phyloP scores from a whole-genome alignment of 129 eudicot species.

The Flaveria ramosissima region DNA sequence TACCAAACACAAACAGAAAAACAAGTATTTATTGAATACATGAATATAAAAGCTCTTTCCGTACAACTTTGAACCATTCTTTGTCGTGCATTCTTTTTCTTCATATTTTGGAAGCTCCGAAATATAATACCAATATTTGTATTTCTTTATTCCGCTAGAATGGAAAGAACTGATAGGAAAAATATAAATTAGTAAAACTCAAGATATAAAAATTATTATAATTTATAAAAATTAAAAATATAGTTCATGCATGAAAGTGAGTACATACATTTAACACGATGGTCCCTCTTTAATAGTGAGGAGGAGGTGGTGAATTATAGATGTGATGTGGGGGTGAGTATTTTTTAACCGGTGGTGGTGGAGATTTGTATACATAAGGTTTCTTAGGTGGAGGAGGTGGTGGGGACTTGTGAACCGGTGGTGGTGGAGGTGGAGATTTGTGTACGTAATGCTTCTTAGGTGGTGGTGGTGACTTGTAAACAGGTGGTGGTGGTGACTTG shows the following conservation, averaged over 20 bases:
- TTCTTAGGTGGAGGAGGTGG: conserved; percentile 6
- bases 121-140: conserved; percentile 1
- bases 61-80: neutral
- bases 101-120: neutral
- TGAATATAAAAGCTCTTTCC: conserved; percentile 7
- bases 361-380: conserved; percentile 13
- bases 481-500: conserved; percentile 36
- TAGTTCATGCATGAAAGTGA: conserved; percentile 13
- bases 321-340: conserved; percentile 45
- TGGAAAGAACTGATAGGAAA: neutral
- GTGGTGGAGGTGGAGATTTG: conserved; percentile 44
- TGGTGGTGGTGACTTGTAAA: conserved; percentile 35
- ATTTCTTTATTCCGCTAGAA: conserved; percentile 2
- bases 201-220: neutral
- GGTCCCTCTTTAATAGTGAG: conserved; percentile 7
- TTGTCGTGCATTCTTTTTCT: neutral
- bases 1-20: neutral
- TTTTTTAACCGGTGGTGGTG: conserved; percentile 28
- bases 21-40: conserved; percentile 14
- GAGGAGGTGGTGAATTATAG: conserved; percentile 51
- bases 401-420: conserved; percentile 22
- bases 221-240: neutral
- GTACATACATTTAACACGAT: neutral
- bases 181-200: neutral
- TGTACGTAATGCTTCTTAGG: conserved; percentile 12